phyloP scores from a whole-genome alignment of 768 basidiomycete genomes.

The Leccinum uliginosum region DNA sequence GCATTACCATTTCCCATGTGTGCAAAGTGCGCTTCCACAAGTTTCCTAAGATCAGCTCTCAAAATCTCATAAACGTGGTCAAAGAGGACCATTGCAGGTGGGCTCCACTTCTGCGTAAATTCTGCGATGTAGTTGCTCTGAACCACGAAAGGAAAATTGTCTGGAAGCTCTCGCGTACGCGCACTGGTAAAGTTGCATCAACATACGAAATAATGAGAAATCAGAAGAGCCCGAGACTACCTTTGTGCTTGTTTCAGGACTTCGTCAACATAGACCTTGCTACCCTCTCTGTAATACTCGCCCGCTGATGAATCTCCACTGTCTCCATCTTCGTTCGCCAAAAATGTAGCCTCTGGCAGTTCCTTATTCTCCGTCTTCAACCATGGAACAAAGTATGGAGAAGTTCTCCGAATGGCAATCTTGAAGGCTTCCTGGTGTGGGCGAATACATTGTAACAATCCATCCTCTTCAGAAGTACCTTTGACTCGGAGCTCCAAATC shows the following conservation, averaged over 20 bases:
- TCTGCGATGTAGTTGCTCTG: conserved; percentile 45
- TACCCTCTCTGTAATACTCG: not conserved
- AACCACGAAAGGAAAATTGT: conserved; percentile 61
- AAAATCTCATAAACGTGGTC: conserved; percentile 36
- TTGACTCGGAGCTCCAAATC: conserved; percentile 45
- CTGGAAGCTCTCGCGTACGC: conserved; percentile 66
- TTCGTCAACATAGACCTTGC: conserved; percentile 47
- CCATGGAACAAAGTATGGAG: conserved; percentile 57
- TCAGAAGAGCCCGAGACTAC: conserved; percentile 32
- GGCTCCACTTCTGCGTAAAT: conserved; percentile 44
- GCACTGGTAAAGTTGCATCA: conserved; percentile 40
- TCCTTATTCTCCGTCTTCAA: conserved; percentile 12
- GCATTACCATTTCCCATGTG: conserved; percentile 50
- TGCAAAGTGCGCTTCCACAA: conserved; percentile 49
- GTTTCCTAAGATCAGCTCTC: conserved; percentile 33
- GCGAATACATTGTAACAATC: conserved; percentile 53
- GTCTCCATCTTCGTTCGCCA: conserved; percentile 37
- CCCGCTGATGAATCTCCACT: not conserved
- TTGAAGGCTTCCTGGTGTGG: conserved; percentile 47
- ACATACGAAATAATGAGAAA: not conserved
- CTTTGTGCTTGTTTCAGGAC: conserved; percentile 42
- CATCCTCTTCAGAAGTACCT: conserved; percentile 49
- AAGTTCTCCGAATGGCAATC: conserved; percentile 43
- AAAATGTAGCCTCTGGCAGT: conserved; percentile 25
- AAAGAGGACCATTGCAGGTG: conserved; percentile 45